phyloP scores from a whole-genome alignment of 2,329 filamentous ascomycete species.

The Geosmithia flava region DNA sequence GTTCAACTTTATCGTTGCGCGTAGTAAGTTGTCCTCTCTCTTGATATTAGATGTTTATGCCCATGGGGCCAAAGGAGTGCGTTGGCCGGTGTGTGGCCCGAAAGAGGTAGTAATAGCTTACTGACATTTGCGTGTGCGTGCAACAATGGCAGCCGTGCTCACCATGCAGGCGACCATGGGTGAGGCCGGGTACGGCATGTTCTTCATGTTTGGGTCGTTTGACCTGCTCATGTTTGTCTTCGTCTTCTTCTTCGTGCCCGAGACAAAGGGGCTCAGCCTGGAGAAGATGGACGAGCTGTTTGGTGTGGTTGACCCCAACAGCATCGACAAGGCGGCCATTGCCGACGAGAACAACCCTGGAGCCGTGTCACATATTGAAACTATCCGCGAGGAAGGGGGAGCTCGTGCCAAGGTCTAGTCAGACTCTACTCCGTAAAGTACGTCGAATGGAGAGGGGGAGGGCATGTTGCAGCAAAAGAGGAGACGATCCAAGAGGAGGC shows the following conservation, averaged over 20 bases:
- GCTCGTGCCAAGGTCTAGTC: neutral
- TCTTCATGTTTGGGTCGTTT: slow-evolving; percentile 57
- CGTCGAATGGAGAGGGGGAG: neutral
- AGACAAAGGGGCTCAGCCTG: slow-evolving; percentile 54
- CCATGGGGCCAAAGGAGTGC: neutral
- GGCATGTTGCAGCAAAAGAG: neutral
- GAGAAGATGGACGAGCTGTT: slow-evolving; percentile 58
- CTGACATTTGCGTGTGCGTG: neutral
- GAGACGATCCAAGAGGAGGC: no score
- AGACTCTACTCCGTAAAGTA: neutral
- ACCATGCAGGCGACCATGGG: slow-evolving; percentile 50
- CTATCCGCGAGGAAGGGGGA: neutral
- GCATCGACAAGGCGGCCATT: slow-evolving; percentile 12
- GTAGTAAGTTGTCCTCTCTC: slow-evolving; percentile 20
- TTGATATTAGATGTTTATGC: neutral
- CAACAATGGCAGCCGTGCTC: slow-evolving; percentile 32
- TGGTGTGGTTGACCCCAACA: slow-evolving; percentile 38
- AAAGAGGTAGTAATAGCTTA: neutral
- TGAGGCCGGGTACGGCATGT: slow-evolving; percentile 39
- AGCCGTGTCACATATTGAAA: slow-evolving; percentile 6
- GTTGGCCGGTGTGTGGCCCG: neutral
- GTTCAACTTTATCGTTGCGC: slow-evolving; percentile 62
- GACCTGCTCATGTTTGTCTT: slow-evolving; percentile 54
- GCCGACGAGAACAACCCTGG: slow-evolving; percentile 13
- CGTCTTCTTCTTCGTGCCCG: slow-evolving; percentile 55